Percentiles rank a stretch among this genome's conserved stretches.
These are phyloP conservation scores for Ambrosiella xylebori DNA, from an alignment of 2,329 filamentous ascomycete species.

Conservation along the genomic window DNA sequence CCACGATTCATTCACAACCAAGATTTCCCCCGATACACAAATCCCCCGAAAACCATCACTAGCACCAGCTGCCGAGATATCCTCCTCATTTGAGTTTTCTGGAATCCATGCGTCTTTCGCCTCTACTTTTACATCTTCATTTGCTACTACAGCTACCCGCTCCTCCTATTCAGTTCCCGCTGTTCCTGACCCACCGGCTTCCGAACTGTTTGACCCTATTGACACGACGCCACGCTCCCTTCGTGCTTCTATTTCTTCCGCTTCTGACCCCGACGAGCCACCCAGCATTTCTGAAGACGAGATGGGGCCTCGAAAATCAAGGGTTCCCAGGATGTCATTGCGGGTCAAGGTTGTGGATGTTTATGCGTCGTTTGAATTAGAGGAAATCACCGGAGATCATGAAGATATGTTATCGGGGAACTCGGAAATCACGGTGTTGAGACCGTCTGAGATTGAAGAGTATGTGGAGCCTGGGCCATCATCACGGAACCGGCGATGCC, in stretches of 20 bases:
- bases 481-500: conserved; percentile 19
- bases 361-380: conserved; percentile 21
- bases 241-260: conserved; percentile 1
- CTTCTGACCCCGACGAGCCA: conserved; percentile 8
- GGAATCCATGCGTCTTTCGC: not conserved
- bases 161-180: not conserved
- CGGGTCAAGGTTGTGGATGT: not conserved
- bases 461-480: conserved; percentile 23
- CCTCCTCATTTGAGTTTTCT: not conserved
- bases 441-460: conserved; percentile 18
- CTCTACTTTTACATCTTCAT: not conserved
- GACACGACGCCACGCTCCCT: conserved; percentile 3
- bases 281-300: not conserved
- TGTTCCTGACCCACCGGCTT: not conserved
- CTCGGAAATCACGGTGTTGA: conserved; percentile 1
- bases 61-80: conserved; percentile 1
- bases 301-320: not conserved
- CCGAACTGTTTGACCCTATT: not conserved
- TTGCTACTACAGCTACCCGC: not conserved
- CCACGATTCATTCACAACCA: not conserved
- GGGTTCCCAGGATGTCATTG: not conserved
- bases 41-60: not conserved
- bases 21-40: not conserved
- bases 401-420: not conserved
- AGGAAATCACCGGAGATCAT: conserved; percentile 29